These are phyloP conservation scores for Pythium pyrilobum DNA, from an alignment of 352 stramenopile genomes.

Conservation along the genomic window DNA sequence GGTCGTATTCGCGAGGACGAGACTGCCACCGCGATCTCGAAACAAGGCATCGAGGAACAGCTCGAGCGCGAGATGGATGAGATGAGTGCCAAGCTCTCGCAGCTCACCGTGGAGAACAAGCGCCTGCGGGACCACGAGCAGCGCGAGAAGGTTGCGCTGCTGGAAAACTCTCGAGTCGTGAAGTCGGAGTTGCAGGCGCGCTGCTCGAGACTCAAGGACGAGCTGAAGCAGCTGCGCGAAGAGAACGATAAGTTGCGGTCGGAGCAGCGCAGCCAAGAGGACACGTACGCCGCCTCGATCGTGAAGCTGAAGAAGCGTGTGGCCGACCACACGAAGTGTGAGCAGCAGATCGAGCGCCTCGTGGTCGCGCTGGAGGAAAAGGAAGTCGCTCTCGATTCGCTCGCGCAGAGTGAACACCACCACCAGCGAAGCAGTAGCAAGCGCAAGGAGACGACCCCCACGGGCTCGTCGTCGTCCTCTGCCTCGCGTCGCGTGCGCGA, in stretches of 20 bases:
- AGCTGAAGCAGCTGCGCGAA: constrained; percentile 41
- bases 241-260: constrained; percentile 28
- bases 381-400: constrained; percentile 36
- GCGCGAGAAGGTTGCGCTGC: constrained; percentile 11
- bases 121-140: constrained; percentile 27
- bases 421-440: not conserved
- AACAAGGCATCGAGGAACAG: constrained; percentile 35
- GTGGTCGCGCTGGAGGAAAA: constrained; percentile 42
- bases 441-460: constrained; percentile 10
- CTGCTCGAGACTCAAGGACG: constrained; percentile 39
- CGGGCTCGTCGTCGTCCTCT: constrained; percentile 5
- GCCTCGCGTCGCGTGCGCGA: constrained; percentile 44
- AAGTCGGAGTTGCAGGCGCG: constrained; percentile 27
- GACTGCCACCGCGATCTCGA: constrained; percentile 17
- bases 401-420: constrained; percentile 16
- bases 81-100: constrained; percentile 43
- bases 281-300: not conserved
- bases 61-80: constrained; percentile 34
- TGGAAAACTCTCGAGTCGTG: constrained; percentile 9
- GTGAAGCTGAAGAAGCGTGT: constrained; percentile 41
- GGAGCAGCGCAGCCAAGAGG: constrained; percentile 8
- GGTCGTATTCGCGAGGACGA: constrained; percentile 8
- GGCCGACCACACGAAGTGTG: constrained; percentile 27
- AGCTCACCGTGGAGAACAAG: constrained; percentile 50
- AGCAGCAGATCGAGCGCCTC: constrained; percentile 42